Conservation (phyloP, 2,329 filamentous ascomycete genomes). For the Rugonectria rugulosa region DNA sequence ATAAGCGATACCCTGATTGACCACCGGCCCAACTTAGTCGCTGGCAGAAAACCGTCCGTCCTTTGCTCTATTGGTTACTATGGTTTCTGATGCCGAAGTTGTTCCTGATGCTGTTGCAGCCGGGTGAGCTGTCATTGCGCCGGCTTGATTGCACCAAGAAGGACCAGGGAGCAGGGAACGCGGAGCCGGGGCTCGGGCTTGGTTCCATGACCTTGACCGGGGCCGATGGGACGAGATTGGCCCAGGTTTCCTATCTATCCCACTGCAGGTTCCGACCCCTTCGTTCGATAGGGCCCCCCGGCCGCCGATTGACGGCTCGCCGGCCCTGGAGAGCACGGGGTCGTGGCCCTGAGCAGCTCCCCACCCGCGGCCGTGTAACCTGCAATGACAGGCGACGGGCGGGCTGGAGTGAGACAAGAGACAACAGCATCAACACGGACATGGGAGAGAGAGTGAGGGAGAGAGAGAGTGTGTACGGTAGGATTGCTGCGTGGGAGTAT, state of each 20-base stretch:
- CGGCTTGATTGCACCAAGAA: constrained; percentile 1
- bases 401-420: constrained; percentile 24
- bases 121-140: constrained; percentile 13
- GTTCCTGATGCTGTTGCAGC: background rate
- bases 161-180: constrained; percentile 3
- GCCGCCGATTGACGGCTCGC: constrained; percentile 29
- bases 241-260: background rate
- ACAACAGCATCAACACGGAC: constrained; percentile 7
- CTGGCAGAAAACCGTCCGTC: constrained; percentile 1
- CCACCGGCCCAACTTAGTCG: background rate
- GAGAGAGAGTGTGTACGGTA: background rate
- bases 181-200: constrained; percentile 11
- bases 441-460: background rate
- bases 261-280: too few relatives aligned
- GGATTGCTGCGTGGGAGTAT: too few relatives aligned
- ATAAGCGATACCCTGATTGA: background rate
- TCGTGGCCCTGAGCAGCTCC: too few relatives aligned
- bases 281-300: too few relatives aligned
- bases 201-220: constrained; percentile 11
- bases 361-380: constrained; percentile 7
- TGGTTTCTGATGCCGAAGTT: background rate
- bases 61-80: background rate
- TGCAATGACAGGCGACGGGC: background rate
- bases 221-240: constrained; percentile 15
- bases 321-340: constrained; percentile 7